Evolutionary conservation across 2,329 filamentous ascomycete species (phyloP).

Genomic region (Pezicula radicicola): DNA sequence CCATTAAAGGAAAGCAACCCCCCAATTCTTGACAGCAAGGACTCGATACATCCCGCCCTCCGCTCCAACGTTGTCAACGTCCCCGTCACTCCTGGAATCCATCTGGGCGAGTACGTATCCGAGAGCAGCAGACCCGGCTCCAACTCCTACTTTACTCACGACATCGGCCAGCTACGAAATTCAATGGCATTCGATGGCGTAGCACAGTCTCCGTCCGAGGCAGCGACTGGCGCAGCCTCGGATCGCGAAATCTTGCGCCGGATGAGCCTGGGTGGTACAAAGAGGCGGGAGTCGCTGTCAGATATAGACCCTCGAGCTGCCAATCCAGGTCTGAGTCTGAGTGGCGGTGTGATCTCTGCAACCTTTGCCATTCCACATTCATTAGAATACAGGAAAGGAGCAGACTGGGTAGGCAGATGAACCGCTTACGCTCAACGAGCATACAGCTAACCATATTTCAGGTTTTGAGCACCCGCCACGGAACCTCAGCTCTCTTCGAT

Average conservation of each 20-base stretch:
- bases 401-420: constrained; percentile 54
- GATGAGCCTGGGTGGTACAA: constrained; percentile 33
- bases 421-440: background rate
- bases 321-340: constrained; percentile 55
- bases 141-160: constrained; percentile 22
- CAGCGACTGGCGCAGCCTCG: constrained; percentile 31
- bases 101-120: constrained; percentile 16
- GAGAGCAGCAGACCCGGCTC: constrained; percentile 3
- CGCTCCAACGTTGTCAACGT: constrained; percentile 21
- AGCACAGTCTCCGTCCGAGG: constrained; percentile 21
- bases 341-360: constrained; percentile 64
- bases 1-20: constrained; percentile 7
- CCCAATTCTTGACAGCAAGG: constrained; percentile 5
- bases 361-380: constrained; percentile 62
- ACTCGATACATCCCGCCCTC: constrained; percentile 24
- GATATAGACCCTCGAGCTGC: constrained; percentile 50
- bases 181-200: constrained; percentile 10
- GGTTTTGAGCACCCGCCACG: constrained; percentile 74
- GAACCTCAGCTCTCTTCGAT: constrained; percentile 89
- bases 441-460: constrained; percentile 32
- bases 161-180: constrained; percentile 10
- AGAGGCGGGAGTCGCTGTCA: constrained; percentile 41
- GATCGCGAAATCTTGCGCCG: constrained; percentile 40
- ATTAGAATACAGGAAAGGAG: constrained; percentile 53
- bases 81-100: constrained; percentile 27